Evolutionary conservation across 371 early-diverging fungal genomes (phyloP), one percentile per base, ranked within the genome.

Genomic region (Chytridium lagenaria): DNA sequence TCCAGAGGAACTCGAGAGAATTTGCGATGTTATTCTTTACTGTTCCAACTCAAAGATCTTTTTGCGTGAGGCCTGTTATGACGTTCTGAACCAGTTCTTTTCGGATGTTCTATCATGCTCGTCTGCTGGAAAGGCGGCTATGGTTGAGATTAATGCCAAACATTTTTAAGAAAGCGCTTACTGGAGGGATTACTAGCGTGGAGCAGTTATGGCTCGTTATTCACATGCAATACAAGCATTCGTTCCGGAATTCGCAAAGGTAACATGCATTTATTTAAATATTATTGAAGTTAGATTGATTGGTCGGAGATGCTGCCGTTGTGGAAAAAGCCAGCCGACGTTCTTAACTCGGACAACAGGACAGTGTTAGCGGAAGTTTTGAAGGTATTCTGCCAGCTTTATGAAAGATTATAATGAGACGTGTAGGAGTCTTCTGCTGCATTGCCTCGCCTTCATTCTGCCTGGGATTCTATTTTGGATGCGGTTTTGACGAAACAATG

Each of bases 381-480:
- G n/a, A n/a, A n/a, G n/a, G n/a, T n/a, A n/a, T n/a, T n/a, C n/a
- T n/a, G n/a, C n/a, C n/a, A n/a, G n/a, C n/a, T n/a, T n/a, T n/a
- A n/a, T n/a, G n/a, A n/a, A n/a, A n/a, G n/a, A n/a, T n/a, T n/a
- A n/a, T n/a, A n/a, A n/a, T n/a, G n/a, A n/a, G n/a, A 23, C 10
- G 16, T 77, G n/a, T 80, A 86, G 66, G 83, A 90, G 22, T 82
- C 90, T 1, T 79, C 86, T 55, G 81, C 81, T 49, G 77, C 84
- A 44, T 83, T 86, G 50, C 92, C 92, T 50, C 89, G 91, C 72
- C 83, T 94, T 49, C 95, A 94, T 77, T 88, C 91, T 2, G 90
- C 92, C 33, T 95, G 94, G 93, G 87, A 89, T 72, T 85, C 87
- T 57, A 57, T 79, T 7, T 10, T 77, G 23, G 19, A 39, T 23